These are phyloP conservation scores for Ophiostoma perfectum DNA, from an alignment of 2,329 filamentous ascomycete species.

Conservation along the genomic window DNA sequence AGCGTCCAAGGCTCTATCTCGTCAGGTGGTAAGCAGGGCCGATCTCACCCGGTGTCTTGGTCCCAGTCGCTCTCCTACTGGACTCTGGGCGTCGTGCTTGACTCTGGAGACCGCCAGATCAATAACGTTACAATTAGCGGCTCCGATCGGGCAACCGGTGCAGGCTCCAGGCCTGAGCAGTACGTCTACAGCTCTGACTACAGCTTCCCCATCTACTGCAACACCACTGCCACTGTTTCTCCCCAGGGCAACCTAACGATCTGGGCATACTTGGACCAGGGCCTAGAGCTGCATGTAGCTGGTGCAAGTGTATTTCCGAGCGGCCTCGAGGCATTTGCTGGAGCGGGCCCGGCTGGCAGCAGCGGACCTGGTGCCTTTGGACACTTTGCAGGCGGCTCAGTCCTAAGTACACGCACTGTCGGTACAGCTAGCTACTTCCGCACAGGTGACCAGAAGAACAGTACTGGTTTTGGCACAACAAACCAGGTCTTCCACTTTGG, in stretches of 20 bases:
- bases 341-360: constrained; percentile 25
- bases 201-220: constrained; percentile 56
- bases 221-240: constrained; percentile 44
- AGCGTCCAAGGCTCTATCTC: constrained; percentile 48
- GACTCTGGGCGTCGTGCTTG: constrained; percentile 44
- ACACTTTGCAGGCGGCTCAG: constrained; percentile 33
- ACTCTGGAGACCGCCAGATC: constrained; percentile 40
- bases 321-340: constrained; percentile 53
- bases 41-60: constrained; percentile 44
- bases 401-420: constrained; percentile 49
- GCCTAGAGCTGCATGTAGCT: constrained; percentile 35
- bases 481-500: constrained; percentile 53
- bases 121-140: constrained; percentile 34
- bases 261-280: constrained; percentile 40
- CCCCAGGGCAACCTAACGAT: constrained; percentile 44
- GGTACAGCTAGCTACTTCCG: constrained; percentile 54
- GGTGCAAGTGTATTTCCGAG: constrained; percentile 49
- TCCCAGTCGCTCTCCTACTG: constrained; percentile 51
- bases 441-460: constrained; percentile 40
- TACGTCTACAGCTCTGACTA: constrained; percentile 39
- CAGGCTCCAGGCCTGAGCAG: constrained; percentile 31
- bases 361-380: constrained; percentile 9
- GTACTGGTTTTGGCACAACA: constrained; percentile 50
- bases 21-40: constrained; percentile 36
- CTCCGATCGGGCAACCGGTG: constrained; percentile 28